phyloP scores from a whole-genome alignment of 2,329 filamentous ascomycete genomes.

The Penicillium sp. region DNA sequence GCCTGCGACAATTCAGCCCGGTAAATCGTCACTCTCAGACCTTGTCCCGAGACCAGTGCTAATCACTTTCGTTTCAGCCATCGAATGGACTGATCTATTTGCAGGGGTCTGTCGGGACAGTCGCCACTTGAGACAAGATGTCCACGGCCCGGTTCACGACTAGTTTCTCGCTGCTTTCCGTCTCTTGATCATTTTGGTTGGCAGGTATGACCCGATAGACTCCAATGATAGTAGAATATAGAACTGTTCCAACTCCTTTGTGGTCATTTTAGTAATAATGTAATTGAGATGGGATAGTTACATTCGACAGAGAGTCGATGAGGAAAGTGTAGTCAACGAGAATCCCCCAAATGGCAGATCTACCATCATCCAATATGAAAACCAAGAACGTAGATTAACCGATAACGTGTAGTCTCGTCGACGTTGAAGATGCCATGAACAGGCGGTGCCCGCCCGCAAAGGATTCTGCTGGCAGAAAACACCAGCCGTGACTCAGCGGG shows the following conservation, averaged over 20 bases:
- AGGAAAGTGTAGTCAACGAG: background rate
- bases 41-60: background rate
- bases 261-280: background rate
- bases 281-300: background rate
- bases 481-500: constrained; percentile 24
- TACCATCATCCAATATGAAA: background rate
- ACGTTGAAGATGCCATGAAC: background rate
- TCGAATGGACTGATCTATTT: constrained; percentile 62
- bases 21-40: constrained; percentile 43
- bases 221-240: background rate
- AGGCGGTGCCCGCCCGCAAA: background rate
- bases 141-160: background rate
- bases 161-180: background rate
- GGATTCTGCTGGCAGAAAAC: constrained; percentile 23
- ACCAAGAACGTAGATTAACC: background rate
- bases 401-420: background rate
- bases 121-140: background rate
- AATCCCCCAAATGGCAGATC: background rate
- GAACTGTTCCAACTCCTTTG: background rate
- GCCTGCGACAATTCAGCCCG: constrained; percentile 79
- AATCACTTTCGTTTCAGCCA: constrained; percentile 45
- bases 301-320: background rate
- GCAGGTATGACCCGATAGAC: background rate
- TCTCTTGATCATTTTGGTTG: background rate
- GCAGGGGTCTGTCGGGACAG: constrained; percentile 39